Evolutionary conservation across 1,284 basidiomycete species (phyloP).

Genomic region (Phaffia rhodozyma): DNA sequence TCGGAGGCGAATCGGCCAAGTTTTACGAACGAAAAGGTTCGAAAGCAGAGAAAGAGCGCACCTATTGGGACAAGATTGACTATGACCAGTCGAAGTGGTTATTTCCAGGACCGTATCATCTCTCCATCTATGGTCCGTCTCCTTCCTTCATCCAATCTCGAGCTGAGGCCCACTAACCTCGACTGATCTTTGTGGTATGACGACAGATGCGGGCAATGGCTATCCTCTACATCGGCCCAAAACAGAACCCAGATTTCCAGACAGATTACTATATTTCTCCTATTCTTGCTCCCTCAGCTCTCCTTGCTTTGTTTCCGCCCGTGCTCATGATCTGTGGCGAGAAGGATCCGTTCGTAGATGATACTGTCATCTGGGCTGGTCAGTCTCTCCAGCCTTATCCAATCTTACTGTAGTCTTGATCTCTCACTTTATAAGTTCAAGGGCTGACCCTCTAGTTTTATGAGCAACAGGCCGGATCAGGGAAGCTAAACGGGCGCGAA

Average conservation of each 20-base stretch:
- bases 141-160: neutral
- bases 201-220: slow-evolving; percentile 93
- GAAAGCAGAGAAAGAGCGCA: slow-evolving; percentile 29
- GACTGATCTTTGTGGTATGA: neutral
- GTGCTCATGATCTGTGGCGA: slow-evolving; percentile 86
- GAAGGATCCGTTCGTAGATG: slow-evolving; percentile 93
- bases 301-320: slow-evolving; percentile 86
- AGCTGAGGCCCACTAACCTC: neutral
- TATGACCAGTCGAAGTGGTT: slow-evolving; percentile 90
- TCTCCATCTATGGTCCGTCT: slow-evolving; percentile 74
- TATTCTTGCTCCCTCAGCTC: slow-evolving; percentile 66
- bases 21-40: slow-evolving; percentile 20
- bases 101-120: slow-evolving; percentile 84
- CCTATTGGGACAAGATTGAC: slow-evolving; percentile 74
- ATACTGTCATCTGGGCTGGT: slow-evolving; percentile 42
- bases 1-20: slow-evolving; percentile 15
- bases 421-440: slow-evolving; percentile 2
- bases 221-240: slow-evolving; percentile 87
- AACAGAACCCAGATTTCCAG: slow-evolving; percentile 80
- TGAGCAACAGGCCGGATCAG: slow-evolving; percentile 82
- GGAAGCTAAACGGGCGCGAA: slow-evolving; percentile 75
- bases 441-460: slow-evolving; percentile 25
- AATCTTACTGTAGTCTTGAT: neutral
- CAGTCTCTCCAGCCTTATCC: neutral
- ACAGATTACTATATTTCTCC: slow-evolving; percentile 93